phyloP scores from a whole-genome alignment of 306 rosid species.

The Erythrophleum fordii region DNA sequence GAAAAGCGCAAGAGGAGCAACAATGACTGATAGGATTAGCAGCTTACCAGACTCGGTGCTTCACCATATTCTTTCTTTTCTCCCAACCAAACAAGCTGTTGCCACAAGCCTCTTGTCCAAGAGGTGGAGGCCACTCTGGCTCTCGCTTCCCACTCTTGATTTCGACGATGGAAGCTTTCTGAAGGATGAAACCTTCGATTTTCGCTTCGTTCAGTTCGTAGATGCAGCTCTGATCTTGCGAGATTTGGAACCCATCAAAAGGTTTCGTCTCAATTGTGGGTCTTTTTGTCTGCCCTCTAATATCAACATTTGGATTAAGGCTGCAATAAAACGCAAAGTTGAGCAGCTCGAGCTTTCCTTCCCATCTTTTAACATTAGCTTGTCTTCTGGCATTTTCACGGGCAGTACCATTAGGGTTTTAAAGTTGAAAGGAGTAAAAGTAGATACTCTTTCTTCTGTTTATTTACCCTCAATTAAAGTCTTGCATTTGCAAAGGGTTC shows the following conservation, averaged over 20 bases:
- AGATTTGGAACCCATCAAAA: not conserved
- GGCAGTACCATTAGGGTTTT: not conserved
- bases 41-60: not conserved
- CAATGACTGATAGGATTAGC: constrained; percentile 20
- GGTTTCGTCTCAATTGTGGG: not conserved
- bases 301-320: not conserved
- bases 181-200: no score
- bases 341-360: not conserved
- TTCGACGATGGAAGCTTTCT: not conserved
- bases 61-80: not conserved
- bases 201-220: not conserved
- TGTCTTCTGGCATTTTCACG: not conserved
- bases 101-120: constrained; percentile 38
- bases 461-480: not conserved
- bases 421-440: not conserved
- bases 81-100: constrained; percentile 6
- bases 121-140: constrained; percentile 37
- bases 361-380: not conserved
- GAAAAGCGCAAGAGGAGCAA: no score
- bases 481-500: not conserved
- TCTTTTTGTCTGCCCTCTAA: not conserved
- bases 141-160: not conserved
- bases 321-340: not conserved
- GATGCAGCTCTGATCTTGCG: not conserved
- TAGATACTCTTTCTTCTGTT: not conserved